phyloP scores from a whole-genome alignment of 2,329 filamentous ascomycete genomes.

The Neurospora crassa region DNA sequence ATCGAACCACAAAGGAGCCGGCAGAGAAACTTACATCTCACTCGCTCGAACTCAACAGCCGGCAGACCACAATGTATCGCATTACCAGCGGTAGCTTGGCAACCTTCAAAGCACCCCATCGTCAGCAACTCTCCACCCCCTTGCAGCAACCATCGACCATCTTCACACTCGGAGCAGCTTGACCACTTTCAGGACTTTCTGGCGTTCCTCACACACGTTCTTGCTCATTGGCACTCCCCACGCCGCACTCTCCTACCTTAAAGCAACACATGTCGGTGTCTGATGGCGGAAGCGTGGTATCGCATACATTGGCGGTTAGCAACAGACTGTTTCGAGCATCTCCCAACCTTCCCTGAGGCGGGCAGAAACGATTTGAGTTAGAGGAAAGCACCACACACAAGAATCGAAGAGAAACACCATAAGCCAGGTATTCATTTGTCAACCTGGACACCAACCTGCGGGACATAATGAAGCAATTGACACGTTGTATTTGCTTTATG shows the following conservation, averaged over 20 bases:
- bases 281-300: not conserved
- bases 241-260: not conserved
- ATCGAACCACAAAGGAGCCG: not conserved
- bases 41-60: not conserved
- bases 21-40: not conserved
- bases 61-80: not conserved
- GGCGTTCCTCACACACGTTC: not conserved
- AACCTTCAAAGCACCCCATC: not conserved
- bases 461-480: not conserved
- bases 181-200: not conserved
- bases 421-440: not conserved
- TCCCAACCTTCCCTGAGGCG: not conserved
- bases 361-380: not conserved
- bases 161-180: not conserved
- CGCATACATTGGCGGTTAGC: not conserved
- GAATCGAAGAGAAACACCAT: not conserved
- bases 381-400: not conserved
- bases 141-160: not conserved
- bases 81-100: not conserved
- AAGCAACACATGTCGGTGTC: not conserved
- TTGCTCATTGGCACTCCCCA: not conserved
- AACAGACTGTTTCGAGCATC: not conserved
- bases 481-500: not conserved
- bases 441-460: not conserved
- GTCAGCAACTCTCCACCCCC: not conserved